These are phyloP conservation scores for Angomonas deanei DNA, from an alignment of 208 protist genomes.

Conservation along the genomic window DNA sequence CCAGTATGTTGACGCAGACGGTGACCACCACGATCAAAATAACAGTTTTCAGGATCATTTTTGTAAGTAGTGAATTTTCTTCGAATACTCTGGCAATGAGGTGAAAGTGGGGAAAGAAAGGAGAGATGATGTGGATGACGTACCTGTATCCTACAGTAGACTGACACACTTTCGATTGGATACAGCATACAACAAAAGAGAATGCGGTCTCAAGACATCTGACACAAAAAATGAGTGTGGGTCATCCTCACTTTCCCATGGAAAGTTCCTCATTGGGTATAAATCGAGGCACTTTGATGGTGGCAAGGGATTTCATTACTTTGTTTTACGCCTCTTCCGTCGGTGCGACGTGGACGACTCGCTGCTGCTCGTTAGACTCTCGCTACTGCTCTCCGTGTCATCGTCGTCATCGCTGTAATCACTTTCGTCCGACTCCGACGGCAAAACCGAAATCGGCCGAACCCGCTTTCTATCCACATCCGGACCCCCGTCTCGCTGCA, in stretches of 20 bases:
- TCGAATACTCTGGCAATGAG: neutral
- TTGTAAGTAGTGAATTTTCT: neutral
- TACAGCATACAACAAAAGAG: too few relatives aligned
- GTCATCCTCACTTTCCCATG: too few relatives aligned
- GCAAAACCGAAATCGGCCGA: slow-evolving; percentile 32
- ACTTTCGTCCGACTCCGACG: slow-evolving; percentile 6
- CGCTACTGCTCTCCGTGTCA: neutral
- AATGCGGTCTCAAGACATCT: too few relatives aligned
- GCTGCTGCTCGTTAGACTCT: neutral
- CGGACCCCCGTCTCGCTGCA: slow-evolving; percentile 28
- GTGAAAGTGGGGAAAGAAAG: neutral
- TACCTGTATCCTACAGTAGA: too few relatives aligned
- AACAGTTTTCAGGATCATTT: neutral
- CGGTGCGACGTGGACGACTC: neutral
- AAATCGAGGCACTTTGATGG: too few relatives aligned
- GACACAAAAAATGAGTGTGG: too few relatives aligned
- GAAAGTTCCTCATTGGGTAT: too few relatives aligned
- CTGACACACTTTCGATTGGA: too few relatives aligned
- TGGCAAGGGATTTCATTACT: too few relatives aligned
- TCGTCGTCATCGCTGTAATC: neutral
- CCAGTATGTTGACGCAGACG: neutral
- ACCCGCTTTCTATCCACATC: slow-evolving; percentile 23
- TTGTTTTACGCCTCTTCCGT: neutral
- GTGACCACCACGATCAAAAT: neutral
- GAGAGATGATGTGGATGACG: too few relatives aligned